A percentile compares a stretch with the other conserved stretches of the same genome.
Evolutionary conservation across 2,329 filamentous ascomycete species (phyloP).

Genomic region (Ceratocystis variospora): DNA sequence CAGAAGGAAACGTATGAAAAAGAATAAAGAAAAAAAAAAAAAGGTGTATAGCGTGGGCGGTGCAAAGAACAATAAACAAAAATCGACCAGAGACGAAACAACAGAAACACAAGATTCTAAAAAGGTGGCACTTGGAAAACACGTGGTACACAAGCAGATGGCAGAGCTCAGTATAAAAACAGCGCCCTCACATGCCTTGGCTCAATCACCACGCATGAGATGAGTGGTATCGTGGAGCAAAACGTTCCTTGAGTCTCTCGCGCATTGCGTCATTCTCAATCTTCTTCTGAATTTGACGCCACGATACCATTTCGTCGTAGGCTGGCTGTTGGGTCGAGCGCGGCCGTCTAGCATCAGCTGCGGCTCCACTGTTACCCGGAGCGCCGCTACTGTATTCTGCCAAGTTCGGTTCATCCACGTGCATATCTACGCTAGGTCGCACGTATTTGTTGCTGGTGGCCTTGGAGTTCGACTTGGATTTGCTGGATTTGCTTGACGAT

Average conservation of each 20-base stretch:
- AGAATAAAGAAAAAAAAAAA: neutral
- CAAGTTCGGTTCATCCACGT: neutral
- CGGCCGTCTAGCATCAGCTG: neutral
- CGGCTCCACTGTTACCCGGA: neutral
- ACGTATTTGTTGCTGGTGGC: neutral
- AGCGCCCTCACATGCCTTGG: too few species aligned
- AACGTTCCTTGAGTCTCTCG: conserved; percentile 9
- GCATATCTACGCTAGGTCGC: neutral
- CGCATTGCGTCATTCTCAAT: neutral
- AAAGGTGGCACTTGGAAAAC: neutral
- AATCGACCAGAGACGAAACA: neutral
- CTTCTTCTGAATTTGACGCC: conserved; percentile 3
- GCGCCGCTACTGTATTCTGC: neutral
- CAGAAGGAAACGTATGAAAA: neutral
- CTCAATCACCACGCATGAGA: neutral
- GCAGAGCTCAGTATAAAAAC: neutral
- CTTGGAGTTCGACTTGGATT: neutral
- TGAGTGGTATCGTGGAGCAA: neutral
- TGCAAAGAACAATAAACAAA: neutral
- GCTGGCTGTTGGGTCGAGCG: neutral
- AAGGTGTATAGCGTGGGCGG: neutral
- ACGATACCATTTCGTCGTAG: neutral
- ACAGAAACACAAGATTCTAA: neutral
- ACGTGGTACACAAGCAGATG: neutral
- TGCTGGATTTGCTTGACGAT: neutral